phyloP scores from a whole-genome alignment of 2,329 filamentous ascomycete species.

The Stagonosporopsis rhizophila region DNA sequence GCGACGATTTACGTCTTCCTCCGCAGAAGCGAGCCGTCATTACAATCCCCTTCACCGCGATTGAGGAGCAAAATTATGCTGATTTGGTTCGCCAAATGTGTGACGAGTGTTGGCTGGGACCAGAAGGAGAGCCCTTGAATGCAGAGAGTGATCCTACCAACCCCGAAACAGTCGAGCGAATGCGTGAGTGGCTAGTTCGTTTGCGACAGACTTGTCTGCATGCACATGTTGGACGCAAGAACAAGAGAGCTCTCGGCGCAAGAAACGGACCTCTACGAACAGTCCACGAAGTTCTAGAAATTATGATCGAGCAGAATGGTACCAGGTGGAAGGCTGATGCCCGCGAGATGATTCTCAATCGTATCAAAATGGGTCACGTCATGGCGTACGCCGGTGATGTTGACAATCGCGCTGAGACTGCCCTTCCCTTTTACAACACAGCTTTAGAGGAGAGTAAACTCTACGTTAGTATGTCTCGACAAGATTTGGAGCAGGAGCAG shows the following conservation, averaged over 20 bases:
- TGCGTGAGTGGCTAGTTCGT: slow-evolving; percentile 80
- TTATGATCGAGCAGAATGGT: slow-evolving; percentile 90
- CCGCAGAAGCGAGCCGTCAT: slow-evolving; percentile 86
- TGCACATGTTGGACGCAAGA: slow-evolving; percentile 76
- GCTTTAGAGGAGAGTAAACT: slow-evolving; percentile 50
- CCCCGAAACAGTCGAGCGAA: slow-evolving; percentile 65
- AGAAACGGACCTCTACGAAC: slow-evolving; percentile 75
- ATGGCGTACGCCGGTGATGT: slow-evolving; percentile 73
- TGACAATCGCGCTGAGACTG: slow-evolving; percentile 63
- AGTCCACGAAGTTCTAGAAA: slow-evolving; percentile 83
- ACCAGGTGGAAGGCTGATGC: slow-evolving; percentile 71
- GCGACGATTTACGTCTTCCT: slow-evolving; percentile 79
- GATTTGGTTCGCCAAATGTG: slow-evolving; percentile 79
- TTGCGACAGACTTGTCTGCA: slow-evolving; percentile 86
- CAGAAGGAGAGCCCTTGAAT: slow-evolving; percentile 66
- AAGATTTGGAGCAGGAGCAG: slow-evolving; percentile 64
- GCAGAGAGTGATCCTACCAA: slow-evolving; percentile 71
- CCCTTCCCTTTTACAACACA: slow-evolving; percentile 72
- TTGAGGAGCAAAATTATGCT: slow-evolving; percentile 90
- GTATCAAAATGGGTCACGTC: slow-evolving; percentile 76
- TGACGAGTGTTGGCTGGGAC: slow-evolving; percentile 69
- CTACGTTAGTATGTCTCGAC: slow-evolving; percentile 69
- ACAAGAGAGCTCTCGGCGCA: slow-evolving; percentile 67
- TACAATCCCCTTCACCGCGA: slow-evolving; percentile 84
- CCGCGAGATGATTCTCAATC: slow-evolving; percentile 67